Base-by-base conservation (phyloP, 257 asterid species). In the Scutellaria baicalensis region DNA sequence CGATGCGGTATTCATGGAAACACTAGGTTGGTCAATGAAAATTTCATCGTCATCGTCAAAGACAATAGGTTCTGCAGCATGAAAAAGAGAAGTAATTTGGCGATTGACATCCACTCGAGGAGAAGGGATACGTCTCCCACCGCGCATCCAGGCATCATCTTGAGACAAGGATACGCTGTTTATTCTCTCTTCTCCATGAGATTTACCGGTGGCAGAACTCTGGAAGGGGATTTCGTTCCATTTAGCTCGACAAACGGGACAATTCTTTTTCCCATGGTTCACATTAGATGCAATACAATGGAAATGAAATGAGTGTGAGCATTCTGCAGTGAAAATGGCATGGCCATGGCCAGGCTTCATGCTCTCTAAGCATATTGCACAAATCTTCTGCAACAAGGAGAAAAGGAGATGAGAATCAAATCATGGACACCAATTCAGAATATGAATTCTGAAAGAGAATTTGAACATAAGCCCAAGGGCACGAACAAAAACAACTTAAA, bases 291-390 rank as follows among this genome's bases (percentile, higher is more conserved):
- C 72, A 18, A 94, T 89, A 59, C 99, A 91, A 47, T 84, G 91
- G 84, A 89, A 94, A 75, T 94, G 99, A 64, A 91, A 94, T 0
- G 98, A 69, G 75, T 94, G 97, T 0, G 97, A 86, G 84, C 99
- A 94, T 79, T 94, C 97, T 56, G 97, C 99, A 9, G 97, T 91
- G 82, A 89, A 91, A 66, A 94, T 94, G 12, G 97, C 98, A 45
- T 84, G 96, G 50, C 98, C 97, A 4, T 80, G 83, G 50, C 95
- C 96, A 0, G 93, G 82, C 75, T 79, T 89, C 95, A 91, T 79
- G 31, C 83, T 31, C 63, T 67, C 69, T 83, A 91, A 78, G 79
- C 99, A 94, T 84, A 94, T 91, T 9, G 99, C 84, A 70, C 99
- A 94, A 36, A 74, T 73, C 44, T 70, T 88, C 99, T 93, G 95